Conservation (phyloP, 139 green algal genomes). For the Axilococcus clingmanii region DNA sequence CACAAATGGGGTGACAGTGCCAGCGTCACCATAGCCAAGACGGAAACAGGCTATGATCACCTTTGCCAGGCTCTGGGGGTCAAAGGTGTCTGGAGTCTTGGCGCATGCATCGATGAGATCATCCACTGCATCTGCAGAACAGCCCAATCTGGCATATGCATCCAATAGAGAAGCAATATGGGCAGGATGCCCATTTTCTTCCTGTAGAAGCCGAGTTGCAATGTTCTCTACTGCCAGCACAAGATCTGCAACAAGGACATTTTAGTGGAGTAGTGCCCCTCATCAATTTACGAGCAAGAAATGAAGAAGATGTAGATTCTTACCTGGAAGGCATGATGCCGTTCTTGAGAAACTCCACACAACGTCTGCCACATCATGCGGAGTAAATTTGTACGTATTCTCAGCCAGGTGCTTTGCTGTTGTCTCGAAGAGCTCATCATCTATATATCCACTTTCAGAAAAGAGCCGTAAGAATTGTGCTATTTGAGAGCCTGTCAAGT, state of each 20-base stretch:
- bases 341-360: constrained; percentile 25
- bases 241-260: too few species aligned
- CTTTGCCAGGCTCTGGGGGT: constrained; percentile 17
- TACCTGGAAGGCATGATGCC: constrained; percentile 29
- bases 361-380: constrained; percentile 28
- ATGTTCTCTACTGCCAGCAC: constrained; percentile 13
- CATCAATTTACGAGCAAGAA: too few species aligned
- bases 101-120: constrained; percentile 10
- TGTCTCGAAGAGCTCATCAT: constrained; percentile 17
- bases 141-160: constrained; percentile 27
- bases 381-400: constrained; percentile 17
- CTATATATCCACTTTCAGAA: constrained; percentile 22
- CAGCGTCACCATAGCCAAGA: constrained; percentile 19
- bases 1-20: constrained; percentile 13
- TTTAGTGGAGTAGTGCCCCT: too few species aligned
- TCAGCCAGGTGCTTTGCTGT: constrained; percentile 12
- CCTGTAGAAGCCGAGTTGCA: constrained; percentile 17
- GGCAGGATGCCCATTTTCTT: constrained; percentile 12
- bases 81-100: constrained; percentile 1
- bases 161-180: constrained; percentile 28
- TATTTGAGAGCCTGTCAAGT: constrained; percentile 24
- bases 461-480: constrained; percentile 23
- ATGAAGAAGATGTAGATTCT: too few species aligned
- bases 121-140: constrained; percentile 23
- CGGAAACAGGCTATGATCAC: constrained; percentile 16